These are phyloP conservation scores for Sclerotiophoma versabilis DNA, from an alignment of 2,329 filamentous ascomycete species.

Conservation along the genomic window DNA sequence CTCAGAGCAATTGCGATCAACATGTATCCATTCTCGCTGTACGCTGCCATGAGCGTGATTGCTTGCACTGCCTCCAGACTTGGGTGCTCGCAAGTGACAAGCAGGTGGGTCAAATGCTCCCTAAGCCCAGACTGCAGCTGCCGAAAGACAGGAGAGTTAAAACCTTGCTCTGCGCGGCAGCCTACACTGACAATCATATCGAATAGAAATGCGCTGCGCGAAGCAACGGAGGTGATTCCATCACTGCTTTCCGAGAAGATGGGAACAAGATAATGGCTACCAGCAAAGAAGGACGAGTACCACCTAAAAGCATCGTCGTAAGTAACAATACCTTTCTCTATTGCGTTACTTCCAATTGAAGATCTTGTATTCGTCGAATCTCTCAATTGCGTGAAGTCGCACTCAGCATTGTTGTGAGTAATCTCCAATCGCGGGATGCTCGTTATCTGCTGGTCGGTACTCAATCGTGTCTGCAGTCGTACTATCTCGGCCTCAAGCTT, in stretches of 20 bases:
- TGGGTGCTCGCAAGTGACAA: slow-evolving; percentile 51
- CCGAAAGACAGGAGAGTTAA: slow-evolving; percentile 48
- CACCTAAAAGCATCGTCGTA: slow-evolving; percentile 35
- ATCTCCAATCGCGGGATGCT: neutral
- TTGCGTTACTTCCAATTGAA: slow-evolving; percentile 22
- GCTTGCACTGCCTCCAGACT: slow-evolving; percentile 61
- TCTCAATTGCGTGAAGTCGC: neutral
- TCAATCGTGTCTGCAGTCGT: slow-evolving; percentile 22
- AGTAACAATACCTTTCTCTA: slow-evolving; percentile 34
- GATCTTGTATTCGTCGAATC: neutral
- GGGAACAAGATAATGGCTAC: slow-evolving; percentile 57
- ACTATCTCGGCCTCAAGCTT: slow-evolving; percentile 36
- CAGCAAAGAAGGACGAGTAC: slow-evolving; percentile 37
- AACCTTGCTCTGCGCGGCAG: slow-evolving; percentile 56
- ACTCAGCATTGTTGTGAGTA: neutral
- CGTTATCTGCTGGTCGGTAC: neutral
- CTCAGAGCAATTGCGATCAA: slow-evolving; percentile 59
- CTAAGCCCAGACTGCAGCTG: slow-evolving; percentile 41
- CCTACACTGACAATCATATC: slow-evolving; percentile 62
- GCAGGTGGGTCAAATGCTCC: slow-evolving; percentile 55
- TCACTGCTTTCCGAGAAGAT: slow-evolving; percentile 58
- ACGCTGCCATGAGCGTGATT: slow-evolving; percentile 60
- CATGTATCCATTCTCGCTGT: slow-evolving; percentile 60
- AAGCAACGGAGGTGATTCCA: slow-evolving; percentile 55
- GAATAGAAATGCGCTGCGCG: slow-evolving; percentile 59